A percentile compares a stretch with the other conserved stretches of the same genome.
phyloP scores from a whole-genome alignment of 768 basidiomycete species.

The Royoungia palumana region DNA sequence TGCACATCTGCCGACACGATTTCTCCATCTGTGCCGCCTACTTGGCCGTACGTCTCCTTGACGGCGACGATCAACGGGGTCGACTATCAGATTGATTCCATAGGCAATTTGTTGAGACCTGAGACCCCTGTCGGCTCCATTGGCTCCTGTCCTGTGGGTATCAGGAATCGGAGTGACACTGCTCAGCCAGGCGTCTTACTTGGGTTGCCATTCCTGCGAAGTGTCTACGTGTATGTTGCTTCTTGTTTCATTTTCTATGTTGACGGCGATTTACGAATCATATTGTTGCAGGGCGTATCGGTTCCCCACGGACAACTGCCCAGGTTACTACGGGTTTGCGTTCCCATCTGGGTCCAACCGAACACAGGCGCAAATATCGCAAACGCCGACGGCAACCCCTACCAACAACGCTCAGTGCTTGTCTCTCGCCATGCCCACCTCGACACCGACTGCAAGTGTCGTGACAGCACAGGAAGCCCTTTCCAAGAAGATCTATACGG shows the following conservation, averaged over 20 bases:
- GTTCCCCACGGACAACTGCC: slow-evolving; percentile 29
- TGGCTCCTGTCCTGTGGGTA: slow-evolving; percentile 22
- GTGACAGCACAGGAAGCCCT: slow-evolving; percentile 12
- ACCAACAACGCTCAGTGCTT: slow-evolving; percentile 25
- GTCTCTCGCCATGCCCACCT: slow-evolving; percentile 24
- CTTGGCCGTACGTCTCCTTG: slow-evolving; percentile 22
- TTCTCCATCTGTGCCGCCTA: background rate
- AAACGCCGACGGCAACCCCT: slow-evolving; percentile 27
- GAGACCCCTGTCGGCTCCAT: background rate
- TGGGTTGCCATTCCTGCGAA: slow-evolving; percentile 30
- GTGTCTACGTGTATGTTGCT: slow-evolving; percentile 29
- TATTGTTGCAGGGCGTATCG: slow-evolving; percentile 26
- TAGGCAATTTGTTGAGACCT: slow-evolving; percentile 21
- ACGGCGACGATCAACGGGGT: slow-evolving; percentile 31
- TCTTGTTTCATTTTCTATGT: background rate
- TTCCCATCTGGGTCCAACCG: slow-evolving; percentile 28
- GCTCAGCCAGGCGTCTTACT: slow-evolving; percentile 14
- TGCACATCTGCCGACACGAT: slow-evolving; percentile 6
- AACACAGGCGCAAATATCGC: slow-evolving; percentile 26
- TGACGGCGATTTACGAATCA: background rate
- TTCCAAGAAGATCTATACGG: slow-evolving; percentile 5
- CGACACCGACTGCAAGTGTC: slow-evolving; percentile 23
- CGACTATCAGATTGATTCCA: slow-evolving; percentile 30
- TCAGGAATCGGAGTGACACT: slow-evolving; percentile 12
- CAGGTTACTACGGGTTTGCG: slow-evolving; percentile 32